These are phyloP conservation scores for Monilinia fructigena DNA, from an alignment of 2,329 filamentous ascomycete genomes.

Conservation along the genomic window DNA sequence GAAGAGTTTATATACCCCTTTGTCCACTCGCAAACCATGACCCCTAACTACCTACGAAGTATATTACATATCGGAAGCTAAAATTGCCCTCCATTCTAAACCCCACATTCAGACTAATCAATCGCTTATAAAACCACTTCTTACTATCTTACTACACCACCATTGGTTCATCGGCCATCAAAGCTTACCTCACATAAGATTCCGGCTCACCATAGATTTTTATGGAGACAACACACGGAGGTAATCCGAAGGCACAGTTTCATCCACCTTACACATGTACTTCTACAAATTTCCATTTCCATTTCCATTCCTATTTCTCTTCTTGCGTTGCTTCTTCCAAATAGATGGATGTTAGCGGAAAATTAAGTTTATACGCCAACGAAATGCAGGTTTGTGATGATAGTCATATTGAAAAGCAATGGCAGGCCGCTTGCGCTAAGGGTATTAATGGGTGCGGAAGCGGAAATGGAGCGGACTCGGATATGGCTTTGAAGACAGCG, in stretches of 20 bases:
- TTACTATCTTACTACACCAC: background rate
- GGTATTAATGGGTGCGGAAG: background rate
- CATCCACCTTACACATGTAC: background rate
- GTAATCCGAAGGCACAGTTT: background rate
- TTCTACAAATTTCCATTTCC: background rate
- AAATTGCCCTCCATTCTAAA: conserved; percentile 21
- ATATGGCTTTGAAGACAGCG: background rate
- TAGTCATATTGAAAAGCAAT: conserved; percentile 15
- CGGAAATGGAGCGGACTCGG: background rate
- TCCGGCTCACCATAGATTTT: background rate
- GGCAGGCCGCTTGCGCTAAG: conserved; percentile 16
- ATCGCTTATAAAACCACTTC: background rate
- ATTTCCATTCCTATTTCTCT: background rate
- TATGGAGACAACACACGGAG: background rate
- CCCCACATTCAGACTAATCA: background rate
- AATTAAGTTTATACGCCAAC: background rate
- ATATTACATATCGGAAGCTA: background rate
- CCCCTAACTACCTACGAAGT: background rate
- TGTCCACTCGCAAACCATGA: background rate
- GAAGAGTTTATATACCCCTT: conserved; percentile 15
- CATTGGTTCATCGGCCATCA: background rate
- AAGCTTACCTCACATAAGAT: conserved; percentile 17
- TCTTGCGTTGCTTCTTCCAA: conserved; percentile 6
- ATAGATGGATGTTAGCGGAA: background rate
- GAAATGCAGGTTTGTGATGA: conserved; percentile 12